Conservation (phyloP, 2,329 filamentous ascomycete genomes). For the Penicillium sp. region DNA sequence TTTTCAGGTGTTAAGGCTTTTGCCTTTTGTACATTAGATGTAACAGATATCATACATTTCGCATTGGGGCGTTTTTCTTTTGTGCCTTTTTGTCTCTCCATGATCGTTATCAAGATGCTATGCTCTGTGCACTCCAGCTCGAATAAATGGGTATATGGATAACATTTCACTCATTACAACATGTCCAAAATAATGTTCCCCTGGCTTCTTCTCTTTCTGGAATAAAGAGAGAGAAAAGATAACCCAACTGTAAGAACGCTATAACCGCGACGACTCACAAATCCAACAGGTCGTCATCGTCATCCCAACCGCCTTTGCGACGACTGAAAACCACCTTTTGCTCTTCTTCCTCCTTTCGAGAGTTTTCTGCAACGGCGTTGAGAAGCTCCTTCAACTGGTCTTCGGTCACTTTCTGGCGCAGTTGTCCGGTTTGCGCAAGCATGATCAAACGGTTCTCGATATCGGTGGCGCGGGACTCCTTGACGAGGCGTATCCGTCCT, state of each 20-base stretch:
- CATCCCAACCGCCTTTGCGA: conserved; percentile 79
- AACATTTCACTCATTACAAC: neutral
- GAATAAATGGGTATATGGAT: neutral
- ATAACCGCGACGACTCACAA: conserved; percentile 23
- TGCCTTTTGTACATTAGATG: conserved; percentile 8
- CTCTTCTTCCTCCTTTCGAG: conserved; percentile 54
- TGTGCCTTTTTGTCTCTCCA: neutral
- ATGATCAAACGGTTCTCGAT: conserved; percentile 91
- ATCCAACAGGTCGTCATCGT: conserved; percentile 60
- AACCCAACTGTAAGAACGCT: neutral
- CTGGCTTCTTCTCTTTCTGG: neutral
- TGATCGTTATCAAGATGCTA: neutral
- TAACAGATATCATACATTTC: conserved; percentile 8
- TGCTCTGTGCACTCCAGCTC: neutral
- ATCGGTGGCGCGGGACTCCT: conserved; percentile 82
- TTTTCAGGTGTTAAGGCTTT: neutral
- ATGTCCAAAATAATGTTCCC: neutral
- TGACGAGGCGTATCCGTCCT: conserved; percentile 90
- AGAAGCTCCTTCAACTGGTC: conserved; percentile 89
- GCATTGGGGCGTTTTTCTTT: conserved; percentile 1
- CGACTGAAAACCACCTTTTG: conserved; percentile 84
- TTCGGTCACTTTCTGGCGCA: conserved; percentile 84
- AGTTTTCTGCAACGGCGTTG: conserved; percentile 74
- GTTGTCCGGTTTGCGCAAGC: conserved; percentile 82
- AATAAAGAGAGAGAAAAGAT: too few relatives aligned